Evolutionary conservation across 106 monocot genomes (phyloP), one percentile per base, ranked within the genome.

Genomic region (Phalaenopsis equestris): DNA sequence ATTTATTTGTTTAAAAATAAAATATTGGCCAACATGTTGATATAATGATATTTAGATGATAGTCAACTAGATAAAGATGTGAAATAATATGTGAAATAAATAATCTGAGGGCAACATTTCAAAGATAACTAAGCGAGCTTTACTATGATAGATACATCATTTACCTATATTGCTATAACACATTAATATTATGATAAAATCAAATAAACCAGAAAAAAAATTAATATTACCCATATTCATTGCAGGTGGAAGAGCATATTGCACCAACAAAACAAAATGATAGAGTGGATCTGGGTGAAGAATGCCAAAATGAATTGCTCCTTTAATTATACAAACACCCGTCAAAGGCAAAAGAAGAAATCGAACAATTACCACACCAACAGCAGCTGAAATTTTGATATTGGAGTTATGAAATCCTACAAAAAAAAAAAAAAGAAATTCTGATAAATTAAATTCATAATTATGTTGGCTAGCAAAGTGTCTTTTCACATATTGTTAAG

Each of bases 171-270:
- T 0, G 30, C 30, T 30, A 30, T 30, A 30, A 30, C 6, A 45
- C 6, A 6, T 45, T 45, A 45, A 45, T 45, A 45, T 45, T 45
- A 4, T 4, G 43, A 45, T 45, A 4, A 45, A 45, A 6, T 45
- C 6, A 45, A 45, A 45, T 45, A 6, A 45, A 45, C 3, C 3
- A n/a, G n/a, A 77, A 49, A 77, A 52, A 11, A 48, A 15, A 38
- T 0, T 30, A 0, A 18, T 6, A n/a, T 77, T 83, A 92, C 92
- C 82, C 11, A 92, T 90, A 82, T 90, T 93, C 87, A 93, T 87
- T 67, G 93, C 93, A 7, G 93, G 93, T 16, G 93, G 93, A 43
- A 93, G 73, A 12, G 88, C 83, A 81, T 90, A 87, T 56, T 93
- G 93, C 52, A 93, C 43, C n/a, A 90, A 72, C 42, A 93, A 85